Conservation (phyloP, 148 eudicot genomes). For the Linanthus parryae region DNA sequence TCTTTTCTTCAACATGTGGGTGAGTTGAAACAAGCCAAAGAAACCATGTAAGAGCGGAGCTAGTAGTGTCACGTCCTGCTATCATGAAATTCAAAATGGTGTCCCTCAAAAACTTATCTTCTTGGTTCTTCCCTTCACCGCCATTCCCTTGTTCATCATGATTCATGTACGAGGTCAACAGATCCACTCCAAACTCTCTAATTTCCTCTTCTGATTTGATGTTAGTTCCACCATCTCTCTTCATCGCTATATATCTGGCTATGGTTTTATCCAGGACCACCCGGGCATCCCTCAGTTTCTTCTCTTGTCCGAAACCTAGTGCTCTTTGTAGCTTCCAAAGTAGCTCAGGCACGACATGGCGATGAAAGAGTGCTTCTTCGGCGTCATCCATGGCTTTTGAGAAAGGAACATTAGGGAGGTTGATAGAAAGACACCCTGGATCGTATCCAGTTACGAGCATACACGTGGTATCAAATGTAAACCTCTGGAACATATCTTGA, state of each 20-base stretch:
- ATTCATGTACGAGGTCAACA: constrained; percentile 32
- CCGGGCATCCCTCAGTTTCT: constrained; percentile 29
- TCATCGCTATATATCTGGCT: constrained; percentile 20
- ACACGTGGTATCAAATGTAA: constrained; percentile 30
- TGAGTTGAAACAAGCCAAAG: constrained; percentile 32
- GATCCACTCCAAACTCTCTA: constrained; percentile 14
- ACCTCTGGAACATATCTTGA: constrained; percentile 52
- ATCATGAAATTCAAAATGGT: constrained; percentile 42
- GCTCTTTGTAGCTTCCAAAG: constrained; percentile 48
- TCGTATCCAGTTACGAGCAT: constrained; percentile 24
- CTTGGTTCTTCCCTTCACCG: constrained; percentile 10
- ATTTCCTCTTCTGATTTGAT: constrained; percentile 1
- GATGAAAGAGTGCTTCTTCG: constrained; percentile 31
- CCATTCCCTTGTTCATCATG: constrained; percentile 15
- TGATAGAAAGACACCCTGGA: constrained; percentile 30
- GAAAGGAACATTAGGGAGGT: constrained; percentile 31
- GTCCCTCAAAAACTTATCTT: constrained; percentile 47
- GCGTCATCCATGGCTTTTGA: constrained; percentile 48
- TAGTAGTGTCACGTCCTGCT: constrained; percentile 50
- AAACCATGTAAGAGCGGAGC: constrained; percentile 42
- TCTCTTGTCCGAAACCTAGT: constrained; percentile 41
- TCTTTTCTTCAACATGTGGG: constrained; percentile 26
- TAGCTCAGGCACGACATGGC: constrained; percentile 35
- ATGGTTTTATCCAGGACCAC: constrained; percentile 29
- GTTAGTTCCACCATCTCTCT: constrained; percentile 15